Evolutionary conservation across 495 filamentous ascomycete genomes (phyloP), one percentile per base, ranked within the genome.

Genomic region (Talaromyces nanjingensis): DNA sequence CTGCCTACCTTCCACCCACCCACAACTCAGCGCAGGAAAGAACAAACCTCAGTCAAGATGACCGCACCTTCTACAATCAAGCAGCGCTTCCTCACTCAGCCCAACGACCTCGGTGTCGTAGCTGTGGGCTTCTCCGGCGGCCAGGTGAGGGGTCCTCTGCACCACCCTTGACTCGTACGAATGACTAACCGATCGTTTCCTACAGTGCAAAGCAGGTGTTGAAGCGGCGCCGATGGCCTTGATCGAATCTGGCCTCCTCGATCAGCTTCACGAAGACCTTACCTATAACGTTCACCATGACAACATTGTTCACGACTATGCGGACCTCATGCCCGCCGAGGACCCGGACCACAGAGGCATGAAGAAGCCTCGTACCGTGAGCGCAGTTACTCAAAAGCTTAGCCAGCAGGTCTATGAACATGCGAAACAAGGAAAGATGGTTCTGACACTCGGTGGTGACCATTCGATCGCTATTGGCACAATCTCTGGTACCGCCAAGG

Each of bases 61-160:
- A 86, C 85, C 37, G 77, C 79, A 65, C 91, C 91, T 18, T 86
- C 91, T 2, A 90, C 89, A 59, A 83, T 96, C 66, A 69, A 81
- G 63, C 87, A 91, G 69, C 91, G 89, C 68, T 98, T 97, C 79
- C 89, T 98, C 65, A 77, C 87, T 65, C 79, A 86, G 65, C 81
- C 84, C 59, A 80, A 88, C 72, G 86, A 97, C 66, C 84, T 98
- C 62, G 94, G 94, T 63, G 83, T 98, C 59, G 91, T 98, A 45
- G 93, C 93, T 29, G 94, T 98, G 20, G 93, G 93, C 64, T 98
- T 98, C 82, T 96, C 92, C 62, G 94, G 96, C 68, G 94, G 94
- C 59, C 94, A 98, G 84, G 93, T 93, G 84, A 68, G 79, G 67
- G 9, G 64, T 49, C 22, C 45, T 52, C 29, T 20, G 20, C 4